Conservation (phyloP, 768 basidiomycete genomes). For the Peribolospora baueri region DNA sequence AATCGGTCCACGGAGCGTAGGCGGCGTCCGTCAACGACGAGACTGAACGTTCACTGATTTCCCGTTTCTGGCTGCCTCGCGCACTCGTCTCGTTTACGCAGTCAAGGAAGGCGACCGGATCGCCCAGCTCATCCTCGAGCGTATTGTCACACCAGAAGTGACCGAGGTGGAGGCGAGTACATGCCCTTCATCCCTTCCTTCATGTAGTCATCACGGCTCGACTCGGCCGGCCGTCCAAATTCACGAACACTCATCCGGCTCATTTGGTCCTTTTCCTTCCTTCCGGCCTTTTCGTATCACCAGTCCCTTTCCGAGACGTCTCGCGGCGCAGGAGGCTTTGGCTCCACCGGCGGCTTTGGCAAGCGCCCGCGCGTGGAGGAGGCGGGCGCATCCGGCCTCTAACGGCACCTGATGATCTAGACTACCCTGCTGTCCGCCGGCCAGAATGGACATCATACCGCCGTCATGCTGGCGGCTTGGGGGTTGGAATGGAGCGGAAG, state of each 20-base stretch:
- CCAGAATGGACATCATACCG: too few species aligned
- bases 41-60: background rate
- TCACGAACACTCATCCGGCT: too few species aligned
- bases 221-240: background rate
- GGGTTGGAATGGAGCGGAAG: too few species aligned
- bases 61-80: too few species aligned
- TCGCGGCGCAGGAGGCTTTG: slow-evolving; percentile 69
- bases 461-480: too few species aligned
- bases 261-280: background rate
- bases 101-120: slow-evolving; percentile 86
- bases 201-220: background rate
- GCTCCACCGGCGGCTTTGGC: slow-evolving; percentile 63
- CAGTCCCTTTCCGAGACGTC: slow-evolving; percentile 65
- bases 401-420: too few species aligned
- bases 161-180: slow-evolving; percentile 54
- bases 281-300: background rate
- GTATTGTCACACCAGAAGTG: slow-evolving; percentile 61
- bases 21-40: background rate
- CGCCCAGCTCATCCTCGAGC: slow-evolving; percentile 82
- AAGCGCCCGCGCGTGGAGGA: too few species aligned
- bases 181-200: background rate
- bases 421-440: too few species aligned
- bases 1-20: background rate
- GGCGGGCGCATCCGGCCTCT: too few species aligned
- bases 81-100: slow-evolving; percentile 15